A percentile compares a stretch with the other conserved stretches of the same genome.
Evolutionary conservation across 1,284 basidiomycete genomes (phyloP).

Genomic region (Ganoderma multipileum): DNA sequence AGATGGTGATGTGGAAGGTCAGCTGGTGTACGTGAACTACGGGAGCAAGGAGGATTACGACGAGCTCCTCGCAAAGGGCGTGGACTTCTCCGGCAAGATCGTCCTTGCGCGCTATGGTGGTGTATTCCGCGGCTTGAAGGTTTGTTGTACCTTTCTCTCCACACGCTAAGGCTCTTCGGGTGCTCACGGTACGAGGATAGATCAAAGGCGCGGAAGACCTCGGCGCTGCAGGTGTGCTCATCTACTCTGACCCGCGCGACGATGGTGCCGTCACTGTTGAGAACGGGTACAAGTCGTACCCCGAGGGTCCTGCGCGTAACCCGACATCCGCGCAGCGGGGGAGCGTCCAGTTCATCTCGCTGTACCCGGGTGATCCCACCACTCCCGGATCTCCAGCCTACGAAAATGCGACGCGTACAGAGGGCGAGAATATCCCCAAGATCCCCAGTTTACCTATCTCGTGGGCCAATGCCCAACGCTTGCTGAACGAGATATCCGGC

Average conservation of each 20-base stretch:
- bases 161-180: too few species aligned
- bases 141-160: constrained; percentile 32
- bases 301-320: constrained; percentile 88
- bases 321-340: constrained; percentile 88
- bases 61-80: constrained; percentile 52
- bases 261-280: constrained; percentile 84
- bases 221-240: constrained; percentile 78
- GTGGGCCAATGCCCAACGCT: constrained; percentile 69
- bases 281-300: constrained; percentile 82
- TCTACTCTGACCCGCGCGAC: constrained; percentile 91
- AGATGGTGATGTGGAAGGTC: constrained; percentile 69
- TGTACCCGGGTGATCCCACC: constrained; percentile 86
- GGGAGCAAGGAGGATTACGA: constrained; percentile 69
- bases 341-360: constrained; percentile 82
- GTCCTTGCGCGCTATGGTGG: constrained; percentile 86
- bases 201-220: constrained; percentile 84
- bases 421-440: constrained; percentile 74
- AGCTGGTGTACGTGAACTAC: constrained; percentile 85
- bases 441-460: constrained; percentile 87
- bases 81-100: constrained; percentile 82
- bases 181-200: constrained; percentile 43
- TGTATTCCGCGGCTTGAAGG: constrained; percentile 87
- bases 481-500: constrained; percentile 63
- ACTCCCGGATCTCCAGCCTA: constrained; percentile 92
- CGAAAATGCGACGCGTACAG: constrained; percentile 76